A percentile compares a stretch with the other conserved stretches of the same genome.
Conservation (phyloP, 805 yeast genomes). For the Teunomyces barrocoloradensis region DNA sequence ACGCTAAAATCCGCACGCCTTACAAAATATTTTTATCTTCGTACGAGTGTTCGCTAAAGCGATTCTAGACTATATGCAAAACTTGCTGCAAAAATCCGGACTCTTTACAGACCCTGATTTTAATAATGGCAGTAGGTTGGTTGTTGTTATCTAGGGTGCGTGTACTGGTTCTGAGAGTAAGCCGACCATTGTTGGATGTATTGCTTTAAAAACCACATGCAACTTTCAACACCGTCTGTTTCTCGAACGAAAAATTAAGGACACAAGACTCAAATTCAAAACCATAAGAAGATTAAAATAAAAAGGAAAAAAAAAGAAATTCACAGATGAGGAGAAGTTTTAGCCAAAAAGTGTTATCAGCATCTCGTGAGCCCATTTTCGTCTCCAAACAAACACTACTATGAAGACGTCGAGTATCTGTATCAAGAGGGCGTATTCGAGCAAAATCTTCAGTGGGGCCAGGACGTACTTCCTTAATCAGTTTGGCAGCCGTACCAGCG, state of each 20-base stretch:
- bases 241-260: too few relatives aligned
- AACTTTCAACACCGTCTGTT: too few relatives aligned
- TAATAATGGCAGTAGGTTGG: too few relatives aligned
- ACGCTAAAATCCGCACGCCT: neutral
- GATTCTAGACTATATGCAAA: neutral
- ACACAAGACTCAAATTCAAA: neutral
- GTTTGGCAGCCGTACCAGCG: slow-evolving; percentile 7
- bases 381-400: neutral
- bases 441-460: slow-evolving; percentile 19
- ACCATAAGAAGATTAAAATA: neutral
- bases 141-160: too few relatives aligned
- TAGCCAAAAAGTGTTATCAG: neutral
- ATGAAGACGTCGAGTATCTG: neutral
- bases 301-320: neutral
- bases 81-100: neutral
- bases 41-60: neutral
- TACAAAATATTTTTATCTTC: neutral
- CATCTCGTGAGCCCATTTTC: neutral
- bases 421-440: neutral
- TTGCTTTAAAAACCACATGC: too few relatives aligned
- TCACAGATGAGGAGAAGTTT: slow-evolving; percentile 1
- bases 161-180: too few relatives aligned
- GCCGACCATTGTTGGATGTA: too few relatives aligned
- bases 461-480: slow-evolving; percentile 21
- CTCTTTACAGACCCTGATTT: neutral